Conservation (phyloP, 169 alveolate genomes). For the Eimeria praecox region DNA sequence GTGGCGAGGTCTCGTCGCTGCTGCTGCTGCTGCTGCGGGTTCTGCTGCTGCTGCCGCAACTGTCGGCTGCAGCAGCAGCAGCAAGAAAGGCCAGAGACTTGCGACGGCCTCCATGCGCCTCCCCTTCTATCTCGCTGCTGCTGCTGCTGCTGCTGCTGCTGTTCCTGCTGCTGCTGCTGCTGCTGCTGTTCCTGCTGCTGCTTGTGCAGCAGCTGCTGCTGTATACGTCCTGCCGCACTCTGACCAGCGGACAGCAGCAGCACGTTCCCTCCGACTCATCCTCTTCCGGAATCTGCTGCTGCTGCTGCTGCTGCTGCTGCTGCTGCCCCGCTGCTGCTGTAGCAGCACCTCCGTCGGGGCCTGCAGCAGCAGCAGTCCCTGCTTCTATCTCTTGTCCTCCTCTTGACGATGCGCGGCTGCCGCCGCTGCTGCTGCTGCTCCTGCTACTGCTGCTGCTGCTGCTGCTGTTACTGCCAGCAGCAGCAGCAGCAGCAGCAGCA, state of each 20-base stretch:
- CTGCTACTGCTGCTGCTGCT: slow-evolving; percentile 9
- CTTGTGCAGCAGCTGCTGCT: no score
- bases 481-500: slow-evolving; percentile 24
- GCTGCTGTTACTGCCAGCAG: slow-evolving; percentile 29
- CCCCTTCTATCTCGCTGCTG: neutral
- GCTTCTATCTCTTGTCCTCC: neutral
- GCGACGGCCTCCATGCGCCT: neutral
- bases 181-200: no score
- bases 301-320: slow-evolving; percentile 16
- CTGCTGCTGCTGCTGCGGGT: no score
- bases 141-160: slow-evolving; percentile 12
- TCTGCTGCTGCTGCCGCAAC: no score
- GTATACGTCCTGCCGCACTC: neutral
- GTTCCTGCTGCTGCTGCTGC: neutral
- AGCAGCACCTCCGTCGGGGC: neutral
- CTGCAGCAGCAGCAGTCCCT: neutral
- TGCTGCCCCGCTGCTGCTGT: neutral
- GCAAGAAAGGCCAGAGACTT: neutral
- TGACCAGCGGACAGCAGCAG: neutral
- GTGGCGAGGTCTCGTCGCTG: slow-evolving; percentile 28
- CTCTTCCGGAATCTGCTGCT: neutral
- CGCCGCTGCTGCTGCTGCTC: no score
- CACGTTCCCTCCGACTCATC: neutral
- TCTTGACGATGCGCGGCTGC: neutral
- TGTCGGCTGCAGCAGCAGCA: slow-evolving; percentile 25